A percentile compares a stretch with the other conserved stretches of the same genome.
phyloP scores from a whole-genome alignment of 164 flowering plant genomes.

The Umbilicus rupestris region DNA sequence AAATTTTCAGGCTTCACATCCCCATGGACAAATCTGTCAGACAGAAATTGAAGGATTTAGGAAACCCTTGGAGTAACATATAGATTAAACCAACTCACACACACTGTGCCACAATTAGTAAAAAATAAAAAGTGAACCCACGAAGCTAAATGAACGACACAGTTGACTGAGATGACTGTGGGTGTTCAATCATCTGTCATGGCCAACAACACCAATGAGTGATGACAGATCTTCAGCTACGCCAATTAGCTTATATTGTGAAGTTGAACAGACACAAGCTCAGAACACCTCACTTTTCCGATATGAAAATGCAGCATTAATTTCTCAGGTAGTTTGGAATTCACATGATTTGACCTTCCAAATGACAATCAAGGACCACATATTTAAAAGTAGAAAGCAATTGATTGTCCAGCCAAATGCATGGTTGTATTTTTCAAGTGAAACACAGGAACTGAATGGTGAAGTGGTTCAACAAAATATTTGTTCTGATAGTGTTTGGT shows the following conservation, averaged over 20 bases:
- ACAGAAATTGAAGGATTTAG: not conserved
- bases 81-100: not conserved
- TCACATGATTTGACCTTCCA: not conserved
- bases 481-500: not conserved
- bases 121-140: not conserved
- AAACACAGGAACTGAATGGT: not conserved
- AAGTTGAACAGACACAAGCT: not conserved
- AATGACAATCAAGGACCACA: not conserved
- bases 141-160: not conserved
- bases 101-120: not conserved
- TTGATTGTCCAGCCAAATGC: not conserved
- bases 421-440: not conserved
- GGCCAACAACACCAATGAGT: not conserved
- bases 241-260: not conserved
- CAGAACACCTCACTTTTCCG: not conserved
- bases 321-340: not conserved
- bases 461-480: not conserved
- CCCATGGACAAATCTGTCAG: constrained; percentile 84
- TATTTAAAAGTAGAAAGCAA: not conserved
- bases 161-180: not conserved
- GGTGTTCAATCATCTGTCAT: not conserved
- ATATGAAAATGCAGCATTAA: not conserved
- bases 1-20: constrained; percentile 98
- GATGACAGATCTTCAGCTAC: not conserved
- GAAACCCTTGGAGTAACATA: not conserved